A percentile compares a stretch with the other conserved stretches of the same genome.
These are phyloP conservation scores for Scedosporium boydii DNA, from an alignment of 2,329 filamentous ascomycete species.

Conservation along the genomic window DNA sequence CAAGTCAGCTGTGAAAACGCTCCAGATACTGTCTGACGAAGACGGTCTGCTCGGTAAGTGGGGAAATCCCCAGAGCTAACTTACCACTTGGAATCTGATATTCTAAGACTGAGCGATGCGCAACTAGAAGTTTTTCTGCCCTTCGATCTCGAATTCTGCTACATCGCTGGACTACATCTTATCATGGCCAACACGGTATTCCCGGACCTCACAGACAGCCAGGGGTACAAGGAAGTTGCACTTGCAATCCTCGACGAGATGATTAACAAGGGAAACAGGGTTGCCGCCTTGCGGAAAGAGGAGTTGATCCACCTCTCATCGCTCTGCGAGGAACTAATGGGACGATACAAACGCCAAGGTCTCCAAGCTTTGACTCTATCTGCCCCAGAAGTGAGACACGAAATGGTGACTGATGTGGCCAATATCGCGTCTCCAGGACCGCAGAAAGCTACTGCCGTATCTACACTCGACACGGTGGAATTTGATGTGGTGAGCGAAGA, in stretches of 20 bases:
- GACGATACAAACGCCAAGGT: constrained; percentile 15
- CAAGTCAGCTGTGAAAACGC: constrained; percentile 28
- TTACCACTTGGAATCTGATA: no score
- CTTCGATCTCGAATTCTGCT: constrained; percentile 28
- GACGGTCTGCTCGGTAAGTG: constrained; percentile 24
- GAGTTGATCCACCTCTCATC: constrained; percentile 21
- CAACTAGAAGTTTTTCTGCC: constrained; percentile 28
- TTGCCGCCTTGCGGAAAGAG: constrained; percentile 21
- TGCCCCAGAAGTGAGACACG: no score
- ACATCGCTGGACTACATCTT: constrained; percentile 23
- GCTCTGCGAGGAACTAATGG: constrained; percentile 17
- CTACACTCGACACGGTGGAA: no score
- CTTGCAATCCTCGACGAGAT: constrained; percentile 23
- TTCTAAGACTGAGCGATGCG: no score
- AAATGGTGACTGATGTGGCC: no score
- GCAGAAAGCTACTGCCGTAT: no score
- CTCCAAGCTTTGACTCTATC: constrained; percentile 16
- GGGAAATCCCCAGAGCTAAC: no score
- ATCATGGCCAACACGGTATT: constrained; percentile 27
- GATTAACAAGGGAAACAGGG: constrained; percentile 22
- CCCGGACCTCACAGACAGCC: constrained; percentile 17
- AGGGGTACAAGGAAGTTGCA: constrained; percentile 13
- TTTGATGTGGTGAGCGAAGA: no score
- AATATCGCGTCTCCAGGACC: no score
- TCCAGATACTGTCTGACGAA: constrained; percentile 26